These are phyloP conservation scores for Cryphonectria carpinicola DNA, from an alignment of 2,329 filamentous ascomycete species.

Conservation along the genomic window DNA sequence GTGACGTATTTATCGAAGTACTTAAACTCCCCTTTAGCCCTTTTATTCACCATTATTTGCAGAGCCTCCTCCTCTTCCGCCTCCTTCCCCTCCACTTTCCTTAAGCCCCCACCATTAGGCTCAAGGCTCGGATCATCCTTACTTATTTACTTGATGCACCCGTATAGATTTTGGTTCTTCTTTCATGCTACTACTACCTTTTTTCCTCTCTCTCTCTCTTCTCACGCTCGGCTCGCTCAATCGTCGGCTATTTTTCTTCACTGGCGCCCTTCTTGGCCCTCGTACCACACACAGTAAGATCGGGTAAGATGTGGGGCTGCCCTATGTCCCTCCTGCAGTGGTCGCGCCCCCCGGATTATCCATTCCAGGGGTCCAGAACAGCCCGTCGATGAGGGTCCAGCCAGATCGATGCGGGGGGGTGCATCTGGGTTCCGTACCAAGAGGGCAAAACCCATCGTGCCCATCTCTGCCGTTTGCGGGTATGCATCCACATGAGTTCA, in stretches of 20 bases:
- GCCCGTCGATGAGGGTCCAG: background rate
- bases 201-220: background rate
- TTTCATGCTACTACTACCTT: no score
- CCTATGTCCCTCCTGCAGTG: background rate
- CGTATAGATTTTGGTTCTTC: no score
- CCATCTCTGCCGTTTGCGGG: constrained; percentile 1
- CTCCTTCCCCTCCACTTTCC: background rate
- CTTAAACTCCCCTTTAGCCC: background rate
- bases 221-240: constrained; percentile 14
- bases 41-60: background rate
- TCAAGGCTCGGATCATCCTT: background rate
- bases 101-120: background rate
- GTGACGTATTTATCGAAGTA: constrained; percentile 2
- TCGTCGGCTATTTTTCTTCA: constrained; percentile 16
- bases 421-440: background rate
- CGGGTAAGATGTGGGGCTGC: background rate
- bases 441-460: background rate
- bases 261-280: background rate
- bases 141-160: background rate
- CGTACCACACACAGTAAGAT: background rate
- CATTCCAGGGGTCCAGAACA: background rate
- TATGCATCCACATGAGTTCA: background rate
- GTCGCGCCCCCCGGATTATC: background rate
- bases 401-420: background rate
- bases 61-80: background rate